phyloP scores from a whole-genome alignment of 2,329 filamentous ascomycete genomes.

The Xylariaceae sp. region DNA sequence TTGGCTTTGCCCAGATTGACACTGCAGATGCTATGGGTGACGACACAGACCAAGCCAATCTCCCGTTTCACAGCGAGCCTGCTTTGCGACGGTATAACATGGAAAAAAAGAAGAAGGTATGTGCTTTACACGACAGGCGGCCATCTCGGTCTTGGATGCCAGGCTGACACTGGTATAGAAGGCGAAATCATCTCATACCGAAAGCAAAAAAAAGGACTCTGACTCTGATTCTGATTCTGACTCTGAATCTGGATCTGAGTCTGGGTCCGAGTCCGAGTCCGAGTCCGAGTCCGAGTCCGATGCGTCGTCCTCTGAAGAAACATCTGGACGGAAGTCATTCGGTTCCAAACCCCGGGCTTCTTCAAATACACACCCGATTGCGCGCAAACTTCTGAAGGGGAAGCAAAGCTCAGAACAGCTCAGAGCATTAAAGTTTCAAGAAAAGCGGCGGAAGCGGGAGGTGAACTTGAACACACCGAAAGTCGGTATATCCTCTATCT shows the following conservation, averaged over 20 bases:
- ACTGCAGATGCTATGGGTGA: conserved; percentile 22
- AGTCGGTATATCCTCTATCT: conserved; percentile 50
- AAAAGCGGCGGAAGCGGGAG: conserved; percentile 58
- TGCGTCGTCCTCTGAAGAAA: conserved; percentile 20
- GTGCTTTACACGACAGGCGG: conserved; percentile 7
- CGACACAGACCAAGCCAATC: conserved; percentile 18
- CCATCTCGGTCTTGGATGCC: too few species aligned
- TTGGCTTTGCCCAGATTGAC: conserved; percentile 46
- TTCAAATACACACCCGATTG: conserved; percentile 34
- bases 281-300: conserved; percentile 18
- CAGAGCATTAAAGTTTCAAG: conserved; percentile 47
- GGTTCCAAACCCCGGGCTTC: conserved; percentile 36
- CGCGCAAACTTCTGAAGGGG: conserved; percentile 34
- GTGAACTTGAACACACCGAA: conserved; percentile 56
- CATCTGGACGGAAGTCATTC: conserved; percentile 29
- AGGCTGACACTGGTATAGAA: too few species aligned
- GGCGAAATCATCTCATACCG: too few species aligned
- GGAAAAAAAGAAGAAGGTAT: conserved; percentile 28
- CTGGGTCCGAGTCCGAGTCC: conserved; percentile 30
- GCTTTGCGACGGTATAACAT: conserved; percentile 30
- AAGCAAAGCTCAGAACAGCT: conserved; percentile 44
- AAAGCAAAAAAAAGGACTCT: conserved; percentile 29
- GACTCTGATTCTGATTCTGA: conserved; percentile 34
- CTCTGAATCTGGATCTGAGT: too few species aligned
- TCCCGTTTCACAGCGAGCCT: conserved; percentile 14